Percentiles rank a stretch among this genome's conserved stretches.
Evolutionary conservation across 2,329 filamentous ascomycete species (phyloP).

Genomic region (Neofusicoccum ribis): DNA sequence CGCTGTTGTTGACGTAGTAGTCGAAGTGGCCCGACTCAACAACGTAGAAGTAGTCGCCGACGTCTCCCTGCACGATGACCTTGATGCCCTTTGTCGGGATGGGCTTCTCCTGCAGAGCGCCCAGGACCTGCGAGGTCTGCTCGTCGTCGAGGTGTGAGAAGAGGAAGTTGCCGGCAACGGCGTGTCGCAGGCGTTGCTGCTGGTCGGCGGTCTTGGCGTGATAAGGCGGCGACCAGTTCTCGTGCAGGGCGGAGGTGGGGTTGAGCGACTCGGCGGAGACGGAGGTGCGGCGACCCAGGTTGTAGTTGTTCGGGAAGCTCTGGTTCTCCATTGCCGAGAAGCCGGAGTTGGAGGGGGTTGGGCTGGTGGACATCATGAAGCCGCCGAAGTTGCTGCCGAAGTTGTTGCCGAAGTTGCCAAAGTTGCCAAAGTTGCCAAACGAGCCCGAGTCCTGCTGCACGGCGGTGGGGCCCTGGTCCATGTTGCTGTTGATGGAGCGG

Average conservation of each 20-base stretch:
- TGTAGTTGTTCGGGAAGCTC: conserved; percentile 88
- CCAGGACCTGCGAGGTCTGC: conserved; percentile 81
- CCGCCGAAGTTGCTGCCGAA: conserved; percentile 28
- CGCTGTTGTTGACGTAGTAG: conserved; percentile 80
- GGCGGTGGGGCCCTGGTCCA: conserved; percentile 37
- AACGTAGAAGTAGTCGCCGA: conserved; percentile 96
- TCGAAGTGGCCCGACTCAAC: conserved; percentile 90
- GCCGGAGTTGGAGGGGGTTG: conserved; percentile 44
- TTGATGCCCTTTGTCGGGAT: conserved; percentile 88
- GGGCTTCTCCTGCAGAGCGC: conserved; percentile 89
- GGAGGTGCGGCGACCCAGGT: conserved; percentile 87
- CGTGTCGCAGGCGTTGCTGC: conserved; percentile 71
- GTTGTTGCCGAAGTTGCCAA: conserved; percentile 38
- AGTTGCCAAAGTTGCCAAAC: conserved; percentile 37
- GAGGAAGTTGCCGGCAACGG: conserved; percentile 87
- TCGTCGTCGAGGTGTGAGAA: conserved; percentile 95
- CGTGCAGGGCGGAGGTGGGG: conserved; percentile 76
- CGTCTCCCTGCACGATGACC: conserved; percentile 93
- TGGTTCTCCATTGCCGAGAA: conserved; percentile 57
- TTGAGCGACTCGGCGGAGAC: conserved; percentile 97
- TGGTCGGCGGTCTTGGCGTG: conserved; percentile 84
- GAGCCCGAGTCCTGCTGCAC: conserved; percentile 42
- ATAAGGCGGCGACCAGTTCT: conserved; percentile 86
- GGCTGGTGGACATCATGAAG: conserved; percentile 29
- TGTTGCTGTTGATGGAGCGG: conserved; percentile 42